Evolutionary conservation across 73 alveolate genomes (phyloP).

Genomic region (Stentor coeruleus): DNA sequence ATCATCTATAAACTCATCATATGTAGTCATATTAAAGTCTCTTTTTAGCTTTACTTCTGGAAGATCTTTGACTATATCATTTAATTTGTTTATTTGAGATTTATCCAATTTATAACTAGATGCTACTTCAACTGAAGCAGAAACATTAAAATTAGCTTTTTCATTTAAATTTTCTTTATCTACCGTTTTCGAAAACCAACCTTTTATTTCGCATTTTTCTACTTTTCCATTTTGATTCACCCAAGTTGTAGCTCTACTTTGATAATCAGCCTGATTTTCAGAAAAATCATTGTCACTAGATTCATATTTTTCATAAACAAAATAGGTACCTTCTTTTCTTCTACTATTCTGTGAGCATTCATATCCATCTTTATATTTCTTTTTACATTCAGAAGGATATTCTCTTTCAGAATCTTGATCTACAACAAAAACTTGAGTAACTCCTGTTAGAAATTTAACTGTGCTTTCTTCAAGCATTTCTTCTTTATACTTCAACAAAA

Average conservation of each 20-base stretch:
- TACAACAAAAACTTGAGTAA: not conserved
- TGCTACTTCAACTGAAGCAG: not conserved
- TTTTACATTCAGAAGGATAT: not conserved
- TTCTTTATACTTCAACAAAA: not conserved
- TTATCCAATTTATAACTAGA: not conserved
- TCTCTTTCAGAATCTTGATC: not conserved
- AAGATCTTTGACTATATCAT: not conserved
- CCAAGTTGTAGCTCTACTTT: not conserved
- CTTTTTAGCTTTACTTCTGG: not conserved
- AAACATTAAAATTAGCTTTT: not conserved
- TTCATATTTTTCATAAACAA: not conserved
- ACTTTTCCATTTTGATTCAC: not conserved
- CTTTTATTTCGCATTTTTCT: not conserved
- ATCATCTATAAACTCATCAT: too few species aligned
- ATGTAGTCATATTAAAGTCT: not conserved
- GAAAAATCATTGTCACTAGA: not conserved
- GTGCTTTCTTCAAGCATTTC: not conserved
- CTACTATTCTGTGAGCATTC: not conserved
- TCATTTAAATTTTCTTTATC: not conserved
- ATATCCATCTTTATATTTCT: not conserved
- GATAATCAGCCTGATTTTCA: not conserved
- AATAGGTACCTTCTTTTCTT: not conserved
- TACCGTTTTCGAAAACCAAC: not conserved
- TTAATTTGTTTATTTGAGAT: not conserved
- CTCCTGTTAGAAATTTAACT: not conserved